Base-by-base conservation (phyloP, 352 stramenopile genomes). In the Globisporangium polare region DNA sequence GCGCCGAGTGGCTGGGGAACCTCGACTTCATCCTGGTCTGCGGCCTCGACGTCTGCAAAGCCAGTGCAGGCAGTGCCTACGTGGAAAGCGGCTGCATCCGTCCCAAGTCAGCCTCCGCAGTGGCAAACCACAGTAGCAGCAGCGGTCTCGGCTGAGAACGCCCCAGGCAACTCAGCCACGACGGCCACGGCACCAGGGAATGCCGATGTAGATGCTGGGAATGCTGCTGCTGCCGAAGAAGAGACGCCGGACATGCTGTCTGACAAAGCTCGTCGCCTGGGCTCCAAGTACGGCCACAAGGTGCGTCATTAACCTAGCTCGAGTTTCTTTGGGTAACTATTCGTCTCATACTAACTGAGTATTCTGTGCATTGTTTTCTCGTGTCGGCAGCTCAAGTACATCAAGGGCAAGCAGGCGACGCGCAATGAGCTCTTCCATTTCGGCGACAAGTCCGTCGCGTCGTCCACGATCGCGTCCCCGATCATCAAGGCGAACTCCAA, bases 281-380 rank as follows among this genome's bases (percentile, higher is more conserved):
- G 81, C 13, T 74, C 77, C 12, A 83, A 78, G 46, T 88, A 92
- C 56, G 80, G 80, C 0, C 78, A 94, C 71, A 94, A 92, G 66
- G 75, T 83, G 55, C 10, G 51, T 55, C 17, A 26, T 20, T 35
- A 58, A 6, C 5, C 45, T 3, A 17, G 20, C n/a, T 56, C 0
- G 50, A 20, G n/a, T n/a, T n/a, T n/a, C n/a, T n/a, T 15, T 13
- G 53, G 7, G 37, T 17, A 26, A 18, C 7, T 3, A 20, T 42
- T 42, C 6, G 2, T 49, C 20, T 54, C 31, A 35, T 24, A n/a
- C n/a, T 60, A 35, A 55, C 18, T 27, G 18, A 31, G 6, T 29
- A 8, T 29, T 4, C 3, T n/a, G 7, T 18, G 2, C 31, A 7
- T 54, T 46, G 15, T 55, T n/a, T 39, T 58, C n/a, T 22, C 35